These are phyloP conservation scores for Pseudocercospora pini-densiflorae DNA, from an alignment of 2,329 filamentous ascomycete species.

Conservation along the genomic window DNA sequence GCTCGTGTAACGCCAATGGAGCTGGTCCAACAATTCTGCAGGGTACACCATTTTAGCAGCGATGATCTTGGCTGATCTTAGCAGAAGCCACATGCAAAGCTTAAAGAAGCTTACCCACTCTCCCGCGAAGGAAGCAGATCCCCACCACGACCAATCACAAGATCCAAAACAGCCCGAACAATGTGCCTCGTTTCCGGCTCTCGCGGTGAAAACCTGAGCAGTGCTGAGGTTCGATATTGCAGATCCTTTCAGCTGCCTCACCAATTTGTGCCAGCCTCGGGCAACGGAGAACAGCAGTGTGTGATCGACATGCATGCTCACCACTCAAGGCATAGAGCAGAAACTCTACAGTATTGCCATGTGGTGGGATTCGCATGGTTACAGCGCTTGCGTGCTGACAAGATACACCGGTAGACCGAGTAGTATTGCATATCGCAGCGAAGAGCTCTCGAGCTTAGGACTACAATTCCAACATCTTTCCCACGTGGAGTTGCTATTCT, in stretches of 20 bases:
- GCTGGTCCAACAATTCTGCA: background rate
- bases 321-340: background rate
- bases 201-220: background rate
- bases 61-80: conserved; percentile 1
- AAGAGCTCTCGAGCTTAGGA: background rate
- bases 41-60: background rate
- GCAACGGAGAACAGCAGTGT: background rate
- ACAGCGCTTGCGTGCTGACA: conserved; percentile 5
- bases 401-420: background rate
- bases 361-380: background rate
- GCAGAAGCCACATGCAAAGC: background rate
- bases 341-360: conserved; percentile 4
- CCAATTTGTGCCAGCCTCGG: background rate
- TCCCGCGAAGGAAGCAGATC: conserved; percentile 7
- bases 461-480: conserved; percentile 8
- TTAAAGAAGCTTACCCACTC: conserved; percentile 7
- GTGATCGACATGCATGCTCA: background rate
- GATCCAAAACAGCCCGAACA: background rate
- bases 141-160: background rate
- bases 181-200: conserved; percentile 1
- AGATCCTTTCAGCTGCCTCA: conserved; percentile 1
- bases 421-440: background rate
- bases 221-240: background rate
- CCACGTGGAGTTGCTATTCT: conserved; percentile 11
- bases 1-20: background rate